Evolutionary conservation across 805 yeast species (phyloP), one percentile per base, ranked within the genome.

Genomic region (Geotrichum ghanense): DNA sequence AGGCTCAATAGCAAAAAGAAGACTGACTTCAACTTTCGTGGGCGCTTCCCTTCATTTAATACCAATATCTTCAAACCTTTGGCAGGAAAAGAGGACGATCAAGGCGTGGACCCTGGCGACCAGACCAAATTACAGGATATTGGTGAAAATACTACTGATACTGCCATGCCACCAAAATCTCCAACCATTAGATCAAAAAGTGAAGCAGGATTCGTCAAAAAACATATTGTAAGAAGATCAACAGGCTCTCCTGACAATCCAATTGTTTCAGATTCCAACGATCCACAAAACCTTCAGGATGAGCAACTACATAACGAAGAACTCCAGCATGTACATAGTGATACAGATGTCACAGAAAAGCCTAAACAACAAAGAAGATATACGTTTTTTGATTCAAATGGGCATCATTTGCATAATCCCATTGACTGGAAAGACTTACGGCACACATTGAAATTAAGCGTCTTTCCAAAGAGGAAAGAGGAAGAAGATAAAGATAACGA

Each of bases 401-500:
- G 37, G 10, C 37, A 31, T 12, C 37, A 44, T 16, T 22, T 21
- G 10, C 47, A 31, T 34, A 39, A 45, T n/a, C 41, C 35, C 6
- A 48, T 46, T 7, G 37, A 47, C 12, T 52, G 52, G 42, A 27
- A 43, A 22, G 53, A 52, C 40, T 45, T 52, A 22, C 44, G 44
- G 41, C 51, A 53, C 31, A 26, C 51, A 6, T 42, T 51, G 21
- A 45, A 51, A 19, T 44, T 43, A 41, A 22, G 42, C 16, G 16
- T 16, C 16, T 20, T 39, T 7, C 17, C 14, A 24, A 49, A 45
- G n/a, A 41, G 48, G 22, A 48, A 45, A 25, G 50, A 45, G 45
- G 43, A 41, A 45, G 50, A 42, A 49, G 61, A 51, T 2, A 49
- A 47, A 22, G 43, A 24, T 5, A 34, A 14, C 12, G 55, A 49